A percentile compares a stretch with the other conserved stretches of the same genome.
Conservation (phyloP, 2,329 filamentous ascomycete genomes). For the Aureobasidium sp. region DNA sequence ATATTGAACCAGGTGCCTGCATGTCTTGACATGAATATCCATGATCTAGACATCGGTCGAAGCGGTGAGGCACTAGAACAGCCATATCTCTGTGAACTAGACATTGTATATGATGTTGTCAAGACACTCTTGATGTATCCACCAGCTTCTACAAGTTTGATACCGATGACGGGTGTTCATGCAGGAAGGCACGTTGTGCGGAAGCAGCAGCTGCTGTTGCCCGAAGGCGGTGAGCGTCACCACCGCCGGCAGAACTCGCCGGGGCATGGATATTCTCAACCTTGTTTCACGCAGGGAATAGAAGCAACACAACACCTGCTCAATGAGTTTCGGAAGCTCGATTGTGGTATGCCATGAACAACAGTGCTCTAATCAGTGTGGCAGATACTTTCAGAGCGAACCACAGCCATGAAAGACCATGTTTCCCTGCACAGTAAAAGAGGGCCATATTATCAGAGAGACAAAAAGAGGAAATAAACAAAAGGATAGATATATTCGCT, state of each 20-base stretch:
- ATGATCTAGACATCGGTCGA: background rate
- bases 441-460: background rate
- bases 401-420: background rate
- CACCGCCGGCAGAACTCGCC: background rate
- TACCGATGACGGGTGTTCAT: background rate
- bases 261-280: background rate
- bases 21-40: background rate
- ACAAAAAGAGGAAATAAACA: background rate
- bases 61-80: background rate
- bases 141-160: background rate
- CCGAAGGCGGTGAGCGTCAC: background rate
- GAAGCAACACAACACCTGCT: too few relatives aligned
- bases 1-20: background rate
- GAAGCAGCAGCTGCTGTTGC: background rate
- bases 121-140: background rate
- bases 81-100: background rate
- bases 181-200: background rate
- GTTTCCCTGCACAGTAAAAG: background rate
- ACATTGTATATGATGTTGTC: background rate
- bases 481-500: conserved; percentile 7
- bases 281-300: too few relatives aligned
- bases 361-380: too few relatives aligned
- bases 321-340: too few relatives aligned
- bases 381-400: background rate
- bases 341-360: too few relatives aligned